Evolutionary conservation across 208 protist genomes (phyloP).

Genomic region (Endotrypanum monterogeii): DNA sequence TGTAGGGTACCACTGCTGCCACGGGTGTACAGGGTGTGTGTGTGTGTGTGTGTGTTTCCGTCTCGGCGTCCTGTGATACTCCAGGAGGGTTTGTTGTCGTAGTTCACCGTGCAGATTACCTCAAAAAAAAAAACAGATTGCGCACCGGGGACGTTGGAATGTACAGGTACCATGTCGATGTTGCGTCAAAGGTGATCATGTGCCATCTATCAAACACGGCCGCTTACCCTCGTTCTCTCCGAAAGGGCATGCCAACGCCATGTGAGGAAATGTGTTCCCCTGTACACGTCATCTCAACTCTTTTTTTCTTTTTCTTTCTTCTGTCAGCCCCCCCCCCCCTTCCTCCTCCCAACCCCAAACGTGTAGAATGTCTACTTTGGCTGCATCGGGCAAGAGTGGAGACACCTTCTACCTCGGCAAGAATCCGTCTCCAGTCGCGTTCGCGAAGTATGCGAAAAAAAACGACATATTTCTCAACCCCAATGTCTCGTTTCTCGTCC

Average conservation of each 20-base stretch:
- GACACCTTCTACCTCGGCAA: constrained; percentile 42
- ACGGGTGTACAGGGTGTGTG: background rate
- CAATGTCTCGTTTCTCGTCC: constrained; percentile 83
- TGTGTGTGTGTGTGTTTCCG: background rate
- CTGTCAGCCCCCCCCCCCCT: constrained; percentile 3
- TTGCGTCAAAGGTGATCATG: no score
- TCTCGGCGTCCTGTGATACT: no score
- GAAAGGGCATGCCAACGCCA: no score
- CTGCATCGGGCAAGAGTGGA: background rate
- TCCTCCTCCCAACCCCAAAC: no score
- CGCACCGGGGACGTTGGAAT: no score
- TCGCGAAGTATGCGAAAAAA: constrained; percentile 76
- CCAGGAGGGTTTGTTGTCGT: background rate
- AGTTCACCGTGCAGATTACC: background rate
- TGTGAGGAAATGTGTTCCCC: no score
- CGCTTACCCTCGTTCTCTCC: no score
- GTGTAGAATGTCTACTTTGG: background rate
- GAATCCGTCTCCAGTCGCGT: constrained; percentile 55
- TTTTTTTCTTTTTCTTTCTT: background rate
- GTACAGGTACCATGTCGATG: no score
- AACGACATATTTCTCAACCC: constrained; percentile 81
- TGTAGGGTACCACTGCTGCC: background rate
- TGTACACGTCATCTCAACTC: no score
- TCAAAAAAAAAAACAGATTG: background rate
- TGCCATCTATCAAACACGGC: no score